Percentiles rank a stretch among this genome's conserved stretches.
Conservation (phyloP, 768 basidiomycete species). For the Suillus sp. region DNA sequence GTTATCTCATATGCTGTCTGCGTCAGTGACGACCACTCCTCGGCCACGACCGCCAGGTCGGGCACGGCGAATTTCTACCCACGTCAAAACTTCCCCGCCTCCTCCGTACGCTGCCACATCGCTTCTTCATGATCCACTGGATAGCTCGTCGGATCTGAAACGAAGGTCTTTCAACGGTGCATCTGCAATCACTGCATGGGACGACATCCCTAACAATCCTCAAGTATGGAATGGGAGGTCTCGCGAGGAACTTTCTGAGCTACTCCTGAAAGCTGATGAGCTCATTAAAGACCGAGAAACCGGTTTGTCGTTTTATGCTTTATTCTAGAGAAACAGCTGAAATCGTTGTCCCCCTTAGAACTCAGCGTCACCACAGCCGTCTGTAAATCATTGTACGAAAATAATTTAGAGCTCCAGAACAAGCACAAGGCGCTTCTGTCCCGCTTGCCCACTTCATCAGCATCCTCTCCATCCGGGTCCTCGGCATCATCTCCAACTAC, state of each 20-base stretch:
- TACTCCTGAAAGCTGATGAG: conserved; percentile 72
- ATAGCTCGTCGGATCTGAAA: conserved; percentile 31
- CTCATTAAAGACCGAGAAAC: conserved; percentile 77
- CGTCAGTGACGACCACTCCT: conserved; percentile 40
- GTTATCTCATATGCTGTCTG: conserved; percentile 42
- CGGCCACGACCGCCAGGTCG: conserved; percentile 70
- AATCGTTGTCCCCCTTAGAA: conserved; percentile 44
- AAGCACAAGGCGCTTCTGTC: conserved; percentile 74
- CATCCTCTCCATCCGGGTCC: conserved; percentile 31
- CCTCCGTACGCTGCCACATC: conserved; percentile 58
- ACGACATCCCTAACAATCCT: conserved; percentile 21
- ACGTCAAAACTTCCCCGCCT: conserved; percentile 46
- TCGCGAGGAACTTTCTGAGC: conserved; percentile 69
- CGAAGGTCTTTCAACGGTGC: conserved; percentile 25
- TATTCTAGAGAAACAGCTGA: conserved; percentile 5
- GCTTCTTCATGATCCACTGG: conserved; percentile 31
- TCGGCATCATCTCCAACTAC: conserved; percentile 27
- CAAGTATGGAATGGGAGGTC: conserved; percentile 65
- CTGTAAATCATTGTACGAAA: conserved; percentile 69
- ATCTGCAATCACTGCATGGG: conserved; percentile 32
- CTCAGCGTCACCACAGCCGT: conserved; percentile 67
- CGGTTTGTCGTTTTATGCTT: conserved; percentile 48
- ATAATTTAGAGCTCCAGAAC: conserved; percentile 65
- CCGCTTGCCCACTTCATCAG: conserved; percentile 54
- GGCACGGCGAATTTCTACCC: conserved; percentile 49